Evolutionary conservation across 495 filamentous ascomycete genomes (phyloP), one percentile per base, ranked within the genome.

Genomic region (Penicillium desertorum): DNA sequence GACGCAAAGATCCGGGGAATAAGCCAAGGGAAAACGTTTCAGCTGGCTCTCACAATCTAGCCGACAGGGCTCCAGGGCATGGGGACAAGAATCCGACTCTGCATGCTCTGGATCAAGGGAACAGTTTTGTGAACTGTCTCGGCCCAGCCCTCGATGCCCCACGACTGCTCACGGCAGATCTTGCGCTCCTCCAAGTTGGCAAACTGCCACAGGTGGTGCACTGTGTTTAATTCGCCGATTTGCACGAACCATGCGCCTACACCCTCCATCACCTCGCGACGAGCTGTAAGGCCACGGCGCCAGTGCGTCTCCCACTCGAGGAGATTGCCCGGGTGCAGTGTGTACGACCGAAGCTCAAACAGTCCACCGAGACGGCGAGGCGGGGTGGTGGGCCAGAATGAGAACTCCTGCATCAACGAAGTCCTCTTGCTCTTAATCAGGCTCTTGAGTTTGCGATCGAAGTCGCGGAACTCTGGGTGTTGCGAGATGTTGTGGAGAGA

Each of bases 171-270:
- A 55, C 94, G 81, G 54, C 91, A 81, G 27, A 92, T 82, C 76
- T 95, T 94, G 54, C 94, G 82, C 74, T 98, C 94, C 73, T 97
- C 91, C 57, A 98, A 71, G 73, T 98, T 87, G 45, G 93, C 93
- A 80, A 97, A 98, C 67, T 98, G 94, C 94, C 94, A 98, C 25
- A 98, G 81, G 67, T 98, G 93, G 74, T 98, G 95, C 20, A 98
- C 94, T 0, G 90, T 96, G 77, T 98, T 98, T 45, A 98, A 79
- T 46, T 96, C 94, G 46, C 94, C 94, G 62, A 98, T 92, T 78
- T 98, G 94, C 30, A 96, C 92, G 60, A 98, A 98, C 94, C 94
- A 98, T 1, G 94, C 94, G 11, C 94, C 94, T 1, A 98, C 95
- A 14, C 94, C 94, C 68, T 98, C 94, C 95, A 98, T 98, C 20